phyloP scores from a whole-genome alignment of 1,284 basidiomycete species.

The Uromyces viciae-fabae region DNA sequence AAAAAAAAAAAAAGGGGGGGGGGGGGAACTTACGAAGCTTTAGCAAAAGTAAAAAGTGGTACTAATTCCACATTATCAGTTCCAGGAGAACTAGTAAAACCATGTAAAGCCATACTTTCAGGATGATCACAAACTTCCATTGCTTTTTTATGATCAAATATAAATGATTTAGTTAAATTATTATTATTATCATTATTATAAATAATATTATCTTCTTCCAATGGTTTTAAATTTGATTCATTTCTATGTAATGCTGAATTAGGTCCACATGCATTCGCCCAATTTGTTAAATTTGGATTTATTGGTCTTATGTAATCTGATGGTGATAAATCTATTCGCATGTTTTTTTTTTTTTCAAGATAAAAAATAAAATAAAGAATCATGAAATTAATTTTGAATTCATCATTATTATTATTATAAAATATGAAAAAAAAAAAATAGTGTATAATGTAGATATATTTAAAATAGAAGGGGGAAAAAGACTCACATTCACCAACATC shows the following conservation, averaged over 20 bases:
- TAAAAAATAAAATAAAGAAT: background rate
- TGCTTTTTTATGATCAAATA: constrained; percentile 50
- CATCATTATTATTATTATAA: background rate
- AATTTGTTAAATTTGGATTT: constrained; percentile 49
- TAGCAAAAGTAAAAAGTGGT: constrained; percentile 53
- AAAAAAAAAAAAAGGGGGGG: too few relatives aligned
- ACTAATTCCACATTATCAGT: constrained; percentile 51
- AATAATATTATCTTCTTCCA: too few relatives aligned
- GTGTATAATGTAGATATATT: background rate
- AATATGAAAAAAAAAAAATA: background rate
- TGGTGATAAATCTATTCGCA: constrained; percentile 47
- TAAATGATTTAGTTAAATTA: constrained; percentile 52
- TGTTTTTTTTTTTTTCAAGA: too few relatives aligned
- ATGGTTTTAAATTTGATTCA: constrained; percentile 2
- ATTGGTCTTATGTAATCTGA: constrained; percentile 49
- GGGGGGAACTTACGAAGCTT: constrained; percentile 49
- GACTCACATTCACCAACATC: constrained; percentile 40
- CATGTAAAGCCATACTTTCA: constrained; percentile 52
- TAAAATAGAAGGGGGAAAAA: background rate
- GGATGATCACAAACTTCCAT: constrained; percentile 53
- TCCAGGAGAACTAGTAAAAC: constrained; percentile 50
- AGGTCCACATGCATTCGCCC: constrained; percentile 50
- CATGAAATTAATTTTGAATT: too few relatives aligned
- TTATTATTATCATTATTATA: too few relatives aligned
- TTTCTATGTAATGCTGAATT: constrained; percentile 46